These are phyloP conservation scores for Picea engelmannii DNA, from an alignment of 83 land plant species.

Conservation along the genomic window DNA sequence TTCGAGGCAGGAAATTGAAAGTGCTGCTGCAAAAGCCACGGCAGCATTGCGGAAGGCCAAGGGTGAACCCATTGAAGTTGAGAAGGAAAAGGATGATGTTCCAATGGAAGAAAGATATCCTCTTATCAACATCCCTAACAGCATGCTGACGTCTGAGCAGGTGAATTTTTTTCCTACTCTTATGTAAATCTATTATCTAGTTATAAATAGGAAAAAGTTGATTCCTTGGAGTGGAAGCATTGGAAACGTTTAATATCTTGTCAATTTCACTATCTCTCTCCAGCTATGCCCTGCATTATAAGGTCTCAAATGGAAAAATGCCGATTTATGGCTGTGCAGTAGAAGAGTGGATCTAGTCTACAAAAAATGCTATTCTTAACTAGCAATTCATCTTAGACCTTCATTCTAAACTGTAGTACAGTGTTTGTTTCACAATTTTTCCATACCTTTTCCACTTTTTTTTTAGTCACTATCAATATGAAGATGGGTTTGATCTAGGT, in stretches of 20 bases:
- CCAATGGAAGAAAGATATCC: constrained; percentile 71
- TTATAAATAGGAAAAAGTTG: neutral
- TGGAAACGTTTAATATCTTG: neutral
- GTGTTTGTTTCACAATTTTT: neutral
- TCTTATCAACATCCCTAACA: constrained; percentile 75
- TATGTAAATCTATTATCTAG: constrained; percentile 12
- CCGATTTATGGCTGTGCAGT: neutral
- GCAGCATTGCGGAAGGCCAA: constrained; percentile 78
- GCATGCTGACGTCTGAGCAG: constrained; percentile 86
- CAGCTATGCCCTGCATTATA: neutral
- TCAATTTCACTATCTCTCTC: neutral
- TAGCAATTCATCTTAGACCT: neutral
- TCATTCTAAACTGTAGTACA: neutral
- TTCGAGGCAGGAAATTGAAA: constrained; percentile 82
- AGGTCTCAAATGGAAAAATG: neutral
- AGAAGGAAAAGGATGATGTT: constrained; percentile 64
- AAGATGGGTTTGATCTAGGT: neutral
- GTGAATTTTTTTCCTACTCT: constrained; percentile 31
- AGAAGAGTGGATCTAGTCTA: neutral
- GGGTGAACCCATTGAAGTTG: constrained; percentile 58
- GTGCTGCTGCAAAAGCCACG: constrained; percentile 52
- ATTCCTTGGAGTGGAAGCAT: neutral
- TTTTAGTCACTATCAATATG: neutral
- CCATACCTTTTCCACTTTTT: neutral
- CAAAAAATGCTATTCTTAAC: neutral